phyloP scores from a whole-genome alignment of 2,329 filamentous ascomycete species.

The Alternaria brassicicola region DNA sequence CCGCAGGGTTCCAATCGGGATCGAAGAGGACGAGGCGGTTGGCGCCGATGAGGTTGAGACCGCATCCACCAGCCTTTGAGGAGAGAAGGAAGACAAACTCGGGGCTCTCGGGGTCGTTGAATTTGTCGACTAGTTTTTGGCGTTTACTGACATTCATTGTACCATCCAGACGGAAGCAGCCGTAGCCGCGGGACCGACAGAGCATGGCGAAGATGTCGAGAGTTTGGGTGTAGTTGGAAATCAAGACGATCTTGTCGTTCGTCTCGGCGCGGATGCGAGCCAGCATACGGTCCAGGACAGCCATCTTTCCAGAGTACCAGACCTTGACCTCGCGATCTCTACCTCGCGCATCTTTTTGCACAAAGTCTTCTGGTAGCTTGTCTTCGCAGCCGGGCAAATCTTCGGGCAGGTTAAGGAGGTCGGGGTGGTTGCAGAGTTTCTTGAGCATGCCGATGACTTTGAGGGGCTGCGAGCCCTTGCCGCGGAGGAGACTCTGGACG shows the following conservation, averaged over 20 bases:
- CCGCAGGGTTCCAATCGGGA: conserved; percentile 93
- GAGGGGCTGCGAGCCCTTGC: conserved; percentile 92
- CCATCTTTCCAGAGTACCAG: conserved; percentile 98
- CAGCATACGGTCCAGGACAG: conserved; percentile 96
- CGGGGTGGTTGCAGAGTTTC: conserved; percentile 97
- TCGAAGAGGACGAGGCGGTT: conserved; percentile 96
- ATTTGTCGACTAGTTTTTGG: conserved; percentile 95
- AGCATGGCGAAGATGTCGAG: conserved; percentile 92
- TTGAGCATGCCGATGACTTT: conserved; percentile 97
- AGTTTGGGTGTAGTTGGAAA: conserved; percentile 97
- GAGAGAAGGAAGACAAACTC: conserved; percentile 97
- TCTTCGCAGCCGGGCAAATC: conserved; percentile 88
- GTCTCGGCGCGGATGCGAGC: conserved; percentile 93
- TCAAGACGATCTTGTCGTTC: conserved; percentile 98
- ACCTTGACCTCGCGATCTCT: conserved; percentile 90
- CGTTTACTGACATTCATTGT: conserved; percentile 98
- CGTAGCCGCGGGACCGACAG: conserved; percentile 84
- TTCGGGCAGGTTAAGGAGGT: conserved; percentile 79
- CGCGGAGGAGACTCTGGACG: conserved; percentile 87
- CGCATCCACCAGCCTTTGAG: conserved; percentile 95
- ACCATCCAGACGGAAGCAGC: conserved; percentile 86
- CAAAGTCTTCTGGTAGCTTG: conserved; percentile 82
- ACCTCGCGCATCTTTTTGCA: conserved; percentile 84
- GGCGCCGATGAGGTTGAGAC: conserved; percentile 91
- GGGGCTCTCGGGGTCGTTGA: conserved; percentile 87